Conservation (phyloP, 2,329 filamentous ascomycete genomes). For the Colletotrichum sp. region DNA sequence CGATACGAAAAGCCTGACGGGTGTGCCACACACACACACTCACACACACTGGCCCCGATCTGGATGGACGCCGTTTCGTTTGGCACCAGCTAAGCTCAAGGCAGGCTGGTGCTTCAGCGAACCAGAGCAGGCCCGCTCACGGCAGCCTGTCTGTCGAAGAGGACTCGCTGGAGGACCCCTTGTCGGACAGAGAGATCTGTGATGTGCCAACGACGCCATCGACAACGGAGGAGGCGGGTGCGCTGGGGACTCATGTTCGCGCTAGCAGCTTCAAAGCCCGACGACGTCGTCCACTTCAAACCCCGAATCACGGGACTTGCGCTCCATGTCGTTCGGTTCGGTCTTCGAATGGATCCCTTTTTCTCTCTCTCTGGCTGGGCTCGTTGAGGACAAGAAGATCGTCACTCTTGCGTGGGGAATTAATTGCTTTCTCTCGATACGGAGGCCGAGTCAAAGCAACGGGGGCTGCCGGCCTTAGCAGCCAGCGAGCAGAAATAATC, state of each 20-base stretch:
- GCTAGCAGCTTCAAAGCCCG: constrained; percentile 15
- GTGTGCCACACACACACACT: background rate
- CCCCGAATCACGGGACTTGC: constrained; percentile 4
- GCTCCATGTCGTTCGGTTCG: background rate
- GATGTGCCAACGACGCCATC: background rate
- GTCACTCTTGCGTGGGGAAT: background rate
- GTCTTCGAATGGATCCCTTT: background rate
- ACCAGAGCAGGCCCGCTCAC: background rate
- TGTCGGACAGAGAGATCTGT: background rate
- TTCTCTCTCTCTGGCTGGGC: background rate
- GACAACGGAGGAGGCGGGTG: constrained; percentile 6
- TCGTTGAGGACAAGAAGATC: background rate
- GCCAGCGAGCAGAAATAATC: background rate
- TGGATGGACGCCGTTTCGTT: constrained; percentile 19
- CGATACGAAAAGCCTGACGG: background rate
- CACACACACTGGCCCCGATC: constrained; percentile 1
- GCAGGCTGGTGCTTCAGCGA: background rate
- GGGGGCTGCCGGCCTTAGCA: background rate
- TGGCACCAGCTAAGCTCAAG: background rate
- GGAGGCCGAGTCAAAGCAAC: background rate
- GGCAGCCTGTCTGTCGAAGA: background rate
- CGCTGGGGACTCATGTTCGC: background rate
- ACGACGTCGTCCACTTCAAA: constrained; percentile 4
- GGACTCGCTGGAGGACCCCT: background rate
- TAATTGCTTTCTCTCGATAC: background rate